Evolutionary conservation across 371 early-diverging fungal species (phyloP).

Genomic region (Circinella minor): DNA sequence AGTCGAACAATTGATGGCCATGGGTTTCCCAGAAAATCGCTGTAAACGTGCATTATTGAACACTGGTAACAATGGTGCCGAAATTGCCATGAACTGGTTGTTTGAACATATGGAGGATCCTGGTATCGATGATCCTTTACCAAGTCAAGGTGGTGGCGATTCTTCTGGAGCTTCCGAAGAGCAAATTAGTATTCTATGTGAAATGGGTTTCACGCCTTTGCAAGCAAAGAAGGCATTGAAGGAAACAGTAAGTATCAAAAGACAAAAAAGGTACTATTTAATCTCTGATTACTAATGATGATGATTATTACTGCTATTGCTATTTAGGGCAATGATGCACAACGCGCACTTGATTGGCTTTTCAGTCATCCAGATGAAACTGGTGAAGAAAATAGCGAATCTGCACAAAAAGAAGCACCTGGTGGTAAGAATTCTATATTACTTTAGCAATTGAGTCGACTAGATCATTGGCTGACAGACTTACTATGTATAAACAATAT

Average conservation of each 20-base stretch:
- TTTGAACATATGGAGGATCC: slow-evolving; percentile 97
- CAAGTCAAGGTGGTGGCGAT: slow-evolving; percentile 14
- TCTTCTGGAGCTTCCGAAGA: slow-evolving; percentile 31
- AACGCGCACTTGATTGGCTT: slow-evolving; percentile 95
- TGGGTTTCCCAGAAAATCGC: slow-evolving; percentile 91
- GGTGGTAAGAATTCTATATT: slow-evolving; percentile 21
- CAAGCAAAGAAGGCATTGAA: slow-evolving; percentile 85
- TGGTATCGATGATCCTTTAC: slow-evolving; percentile 54
- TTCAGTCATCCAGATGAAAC: slow-evolving; percentile 86
- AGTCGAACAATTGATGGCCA: slow-evolving; percentile 77
- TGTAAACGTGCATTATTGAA: slow-evolving; percentile 80
- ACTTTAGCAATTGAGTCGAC: neutral
- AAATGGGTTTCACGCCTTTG: slow-evolving; percentile 89
- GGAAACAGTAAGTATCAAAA: slow-evolving; percentile 68
- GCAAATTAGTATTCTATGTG: slow-evolving; percentile 68
- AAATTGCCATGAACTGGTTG: slow-evolving; percentile 92
- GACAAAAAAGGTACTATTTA: neutral
- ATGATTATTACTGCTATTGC: neutral
- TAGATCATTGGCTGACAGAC: too few species aligned
- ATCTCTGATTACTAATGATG: neutral
- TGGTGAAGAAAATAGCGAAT: slow-evolving; percentile 34
- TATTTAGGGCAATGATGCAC: slow-evolving; percentile 73
- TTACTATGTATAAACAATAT: neutral
- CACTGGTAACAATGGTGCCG: slow-evolving; percentile 84
- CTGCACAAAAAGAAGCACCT: slow-evolving; percentile 5